Evolutionary conservation across 352 stramenopile species (phyloP).

Genomic region (Pseudoperonospora humuli): DNA sequence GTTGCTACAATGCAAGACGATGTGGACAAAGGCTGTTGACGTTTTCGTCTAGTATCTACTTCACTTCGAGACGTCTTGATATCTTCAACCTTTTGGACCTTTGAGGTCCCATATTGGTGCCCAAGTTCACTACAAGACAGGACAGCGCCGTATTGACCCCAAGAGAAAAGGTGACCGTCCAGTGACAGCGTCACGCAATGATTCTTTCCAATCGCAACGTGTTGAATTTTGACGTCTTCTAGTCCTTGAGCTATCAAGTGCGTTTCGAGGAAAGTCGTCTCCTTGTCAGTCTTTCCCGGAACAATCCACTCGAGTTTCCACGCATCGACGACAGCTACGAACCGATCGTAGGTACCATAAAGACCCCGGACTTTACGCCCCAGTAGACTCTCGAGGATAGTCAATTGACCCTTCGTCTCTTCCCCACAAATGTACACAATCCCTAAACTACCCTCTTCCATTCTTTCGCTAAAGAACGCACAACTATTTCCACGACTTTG

Average conservation of each 20-base stretch:
- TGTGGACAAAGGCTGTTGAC: too few species aligned
- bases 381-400: constrained; percentile 30
- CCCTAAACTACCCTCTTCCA: too few species aligned
- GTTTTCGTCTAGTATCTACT: too few species aligned
- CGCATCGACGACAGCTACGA: constrained; percentile 42
- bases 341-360: constrained; percentile 39
- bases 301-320: constrained; percentile 52
- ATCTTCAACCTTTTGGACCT: too few species aligned
- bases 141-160: constrained; percentile 26
- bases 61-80: too few species aligned
- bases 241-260: constrained; percentile 28
- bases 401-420: too few species aligned
- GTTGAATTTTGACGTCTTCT: constrained; percentile 42
- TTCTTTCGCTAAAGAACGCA: too few species aligned
- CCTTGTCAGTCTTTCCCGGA: neutral
- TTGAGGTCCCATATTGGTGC: constrained; percentile 18
- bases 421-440: too few species aligned
- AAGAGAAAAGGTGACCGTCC: constrained; percentile 60
- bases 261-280: constrained; percentile 17
- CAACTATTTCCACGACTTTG: too few species aligned
- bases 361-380: constrained; percentile 47
- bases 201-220: constrained; percentile 43
- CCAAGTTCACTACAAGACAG: constrained; percentile 39
- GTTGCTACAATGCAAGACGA: constrained; percentile 4
- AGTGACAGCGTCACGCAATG: constrained; percentile 51